Evolutionary conservation across 2,329 filamentous ascomycete genomes (phyloP), one percentile per base, ranked within the genome.

Genomic region (Fusarium verticillioides): DNA sequence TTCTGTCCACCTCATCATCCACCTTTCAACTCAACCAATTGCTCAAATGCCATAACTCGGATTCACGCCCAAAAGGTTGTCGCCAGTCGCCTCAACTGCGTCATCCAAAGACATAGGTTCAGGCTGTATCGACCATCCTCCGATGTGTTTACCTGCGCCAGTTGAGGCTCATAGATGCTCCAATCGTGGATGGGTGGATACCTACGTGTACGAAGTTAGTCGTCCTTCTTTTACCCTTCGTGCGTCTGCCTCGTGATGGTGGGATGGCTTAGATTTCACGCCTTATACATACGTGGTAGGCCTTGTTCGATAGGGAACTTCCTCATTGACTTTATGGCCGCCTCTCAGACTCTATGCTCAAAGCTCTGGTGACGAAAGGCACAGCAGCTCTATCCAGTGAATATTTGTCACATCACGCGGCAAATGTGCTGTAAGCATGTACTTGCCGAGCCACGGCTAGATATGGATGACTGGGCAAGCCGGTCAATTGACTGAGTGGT

Each of bases 171-270:
- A 74, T 50, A 74, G 46, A 64, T 69, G 50, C 52, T 32, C 66
- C 34, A 34, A 36, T 56, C 40, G 47, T 58, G 65, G 65, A 59
- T 63, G 50, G 62, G 63, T 73, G 70, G 71, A 53, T 69, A 62
- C 28, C 60, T 37, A 40, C n/a, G 30, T 44, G 64, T 66, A 60
- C 64, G 58, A 74, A 58, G 46, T 74, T 74, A 60, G 70, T 60
- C 60, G 59, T 63, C 57, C 47, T 70, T 43, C 67, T 69, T 69
- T 69, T 62, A 72, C 72, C 72, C 72, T 74, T 74, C 61, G 64
- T 74, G 72, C 69, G 60, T 75, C 68, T 75, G 60, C 69, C 61
- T 75, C 59, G 72, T 73, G 63, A 63, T 77, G 75, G 73, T 75
- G 73, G 72, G 64, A 66, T 73, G 63, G 63, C 67, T 63, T 63